Evolutionary conservation across 345 rosid genomes (phyloP), one percentile per base, ranked within the genome.

Genomic region (Salix koriyanagi): DNA sequence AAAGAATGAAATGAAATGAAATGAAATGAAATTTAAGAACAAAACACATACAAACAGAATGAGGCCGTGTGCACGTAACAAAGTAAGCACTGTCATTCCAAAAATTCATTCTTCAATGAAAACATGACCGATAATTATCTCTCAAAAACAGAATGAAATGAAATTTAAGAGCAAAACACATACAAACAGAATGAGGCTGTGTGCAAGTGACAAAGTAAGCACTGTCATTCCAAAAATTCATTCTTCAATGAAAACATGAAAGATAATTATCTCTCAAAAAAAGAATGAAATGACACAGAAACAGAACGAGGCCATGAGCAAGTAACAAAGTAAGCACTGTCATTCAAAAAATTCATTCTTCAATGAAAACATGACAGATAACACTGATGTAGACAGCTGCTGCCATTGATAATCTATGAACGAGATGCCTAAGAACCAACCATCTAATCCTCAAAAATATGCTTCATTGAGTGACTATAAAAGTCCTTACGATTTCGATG

Each of bases 401-500:
- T 72, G 41, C 60, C 41, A 44, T 23, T 37, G 71, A 62, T 36
- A 23, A 62, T 68, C 62, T 67, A 42, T 48, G 65, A 8, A 68
- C 10, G 60, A 50, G 44, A 73, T 39, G 36, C 2, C 52, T 21
- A 78, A 73, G 21, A 42, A 32, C 6, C 25, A 64, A 80, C 18
- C 71, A 68, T 65, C 48, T 32, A 50, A 56, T 71, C 62, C 64
- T 2, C 23, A 54, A 18, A 73, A 65, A 52, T 65, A 65, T 48
- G 30, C n/a, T 70, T 62, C 30, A 39, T 15, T 71, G 30, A 44
- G 11, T 42, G 34, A 60, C 37, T 44, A 42, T 15, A 36, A 67
- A 74, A 21, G 44, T 67, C 69, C 76, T 81, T 75, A 95, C 99
- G 86, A 72, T 75, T 79, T 77, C 92, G 88, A 85, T 96, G 99